Evolutionary conservation across 2,329 filamentous ascomycete species (phyloP).

Genomic region (Aschersonia sp.): DNA sequence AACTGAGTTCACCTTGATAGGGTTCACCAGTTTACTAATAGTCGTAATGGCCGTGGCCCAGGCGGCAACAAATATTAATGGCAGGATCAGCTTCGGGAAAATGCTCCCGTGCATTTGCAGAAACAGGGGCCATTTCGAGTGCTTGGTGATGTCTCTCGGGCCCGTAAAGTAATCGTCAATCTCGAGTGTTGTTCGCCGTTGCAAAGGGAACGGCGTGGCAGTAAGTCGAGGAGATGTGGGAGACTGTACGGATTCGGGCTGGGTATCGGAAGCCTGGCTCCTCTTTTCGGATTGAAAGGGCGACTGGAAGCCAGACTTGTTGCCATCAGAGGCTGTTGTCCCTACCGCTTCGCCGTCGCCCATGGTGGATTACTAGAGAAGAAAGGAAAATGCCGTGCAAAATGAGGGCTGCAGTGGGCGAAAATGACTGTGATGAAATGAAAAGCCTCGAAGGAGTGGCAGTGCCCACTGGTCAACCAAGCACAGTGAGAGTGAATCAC

Average conservation of each 20-base stretch:
- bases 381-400: too few species aligned
- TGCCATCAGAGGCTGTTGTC: neutral
- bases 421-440: too few species aligned
- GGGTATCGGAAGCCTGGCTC: neutral
- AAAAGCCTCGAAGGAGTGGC: too few species aligned
- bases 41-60: conserved; percentile 55
- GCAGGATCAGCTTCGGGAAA: conserved; percentile 58
- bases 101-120: conserved; percentile 65
- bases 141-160: conserved; percentile 54
- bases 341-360: neutral
- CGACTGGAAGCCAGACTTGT: neutral
- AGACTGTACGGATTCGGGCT: neutral
- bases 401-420: too few species aligned
- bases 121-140: conserved; percentile 66
- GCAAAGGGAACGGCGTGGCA: conserved; percentile 1
- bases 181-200: conserved; percentile 24
- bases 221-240: conserved; percentile 1
- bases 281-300: neutral
- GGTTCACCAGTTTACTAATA: conserved; percentile 31
- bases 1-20: conserved; percentile 19
- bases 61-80: conserved; percentile 42
- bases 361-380: neutral
- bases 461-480: too few species aligned
- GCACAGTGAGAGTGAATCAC: too few species aligned
- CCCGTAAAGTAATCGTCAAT: conserved; percentile 49